Evolutionary conservation across 345 rosid genomes (phyloP), one percentile per base, ranked within the genome.

Genomic region (Salix koriyanagi): DNA sequence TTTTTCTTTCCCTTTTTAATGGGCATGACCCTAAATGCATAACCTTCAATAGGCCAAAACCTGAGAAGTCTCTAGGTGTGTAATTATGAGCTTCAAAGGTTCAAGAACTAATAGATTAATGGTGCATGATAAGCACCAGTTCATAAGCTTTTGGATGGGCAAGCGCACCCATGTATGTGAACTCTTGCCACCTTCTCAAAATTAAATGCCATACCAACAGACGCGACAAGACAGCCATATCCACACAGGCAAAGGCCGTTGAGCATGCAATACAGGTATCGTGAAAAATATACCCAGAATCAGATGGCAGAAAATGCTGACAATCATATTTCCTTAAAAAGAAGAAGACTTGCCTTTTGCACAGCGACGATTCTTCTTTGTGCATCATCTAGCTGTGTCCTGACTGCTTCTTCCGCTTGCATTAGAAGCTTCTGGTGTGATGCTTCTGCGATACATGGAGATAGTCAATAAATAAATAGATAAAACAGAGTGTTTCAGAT

Each of bases 351-450:
- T 92, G 86, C 99, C 97, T 92, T 80, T 52, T 89, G 84, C 73
- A 92, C 90, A 10, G 88, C 83, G 37, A 80, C 67, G 58, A 92
- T 85, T 83, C 90, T 88, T 72, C 86, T 89, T 56, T 86, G 83
- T 62, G 97, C 97, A 72, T 87, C 85, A 39, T 75, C 84, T 74
- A 96, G 86, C 72, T 87, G 87, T 70, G 77, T 85, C 83, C 86
- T 82, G 18, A 89, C 84, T 32, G 87, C 85, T 85, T 90, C 91
- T 88, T 92, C 95, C 68, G 77, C 89, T 61, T 94, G 84, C 72
- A 81, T 71, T 28, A 92, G 75, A 76, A 92, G 91, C 81, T 88
- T 94, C 78, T 86, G 88, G 83, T 92, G 92, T 25, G 91, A 82
- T 41, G 87, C 84, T 85, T 83, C 99, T 96, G 95, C 56, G 72